These are phyloP conservation scores for Globisporangium nunn DNA, from an alignment of 352 stramenopile genomes.

Conservation along the genomic window DNA sequence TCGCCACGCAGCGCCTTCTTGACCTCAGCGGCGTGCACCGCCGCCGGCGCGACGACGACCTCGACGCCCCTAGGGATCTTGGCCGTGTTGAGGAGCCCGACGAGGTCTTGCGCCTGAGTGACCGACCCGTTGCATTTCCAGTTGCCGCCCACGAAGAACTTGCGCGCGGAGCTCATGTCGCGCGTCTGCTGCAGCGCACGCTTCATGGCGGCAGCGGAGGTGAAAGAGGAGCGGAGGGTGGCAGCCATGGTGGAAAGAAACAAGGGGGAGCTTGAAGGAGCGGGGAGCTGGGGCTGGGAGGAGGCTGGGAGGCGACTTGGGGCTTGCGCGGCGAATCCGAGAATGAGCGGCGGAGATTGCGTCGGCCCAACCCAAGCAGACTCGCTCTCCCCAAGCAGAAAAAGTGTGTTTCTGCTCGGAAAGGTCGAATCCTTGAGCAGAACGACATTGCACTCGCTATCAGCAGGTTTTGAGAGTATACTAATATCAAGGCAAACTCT, in stretches of 20 bases:
- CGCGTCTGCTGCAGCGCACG: constrained; percentile 38
- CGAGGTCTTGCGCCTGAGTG: constrained; percentile 55
- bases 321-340: constrained; percentile 33
- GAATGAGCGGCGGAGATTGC: constrained; percentile 22
- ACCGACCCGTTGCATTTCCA: constrained; percentile 96
- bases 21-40: constrained; percentile 84
- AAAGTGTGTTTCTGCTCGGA: not conserved
- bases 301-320: constrained; percentile 14
- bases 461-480: not conserved
- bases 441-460: too few species aligned
- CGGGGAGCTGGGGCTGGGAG: not conserved
- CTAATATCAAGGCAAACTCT: not conserved
- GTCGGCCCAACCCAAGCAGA: not conserved
- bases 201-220: constrained; percentile 17
- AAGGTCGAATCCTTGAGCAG: too few species aligned
- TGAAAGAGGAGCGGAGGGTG: constrained; percentile 3
- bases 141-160: constrained; percentile 99
- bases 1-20: constrained; percentile 54
- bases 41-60: constrained; percentile 95
- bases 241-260: constrained; percentile 22
- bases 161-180: constrained; percentile 73
- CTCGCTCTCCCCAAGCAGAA: not conserved
- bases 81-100: constrained; percentile 79
- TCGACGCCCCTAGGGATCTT: constrained; percentile 83
- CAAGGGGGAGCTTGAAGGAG: not conserved